Evolutionary conservation across 176 grass and related monocot genomes (phyloP).

Genomic region (Juncus effusus): DNA sequence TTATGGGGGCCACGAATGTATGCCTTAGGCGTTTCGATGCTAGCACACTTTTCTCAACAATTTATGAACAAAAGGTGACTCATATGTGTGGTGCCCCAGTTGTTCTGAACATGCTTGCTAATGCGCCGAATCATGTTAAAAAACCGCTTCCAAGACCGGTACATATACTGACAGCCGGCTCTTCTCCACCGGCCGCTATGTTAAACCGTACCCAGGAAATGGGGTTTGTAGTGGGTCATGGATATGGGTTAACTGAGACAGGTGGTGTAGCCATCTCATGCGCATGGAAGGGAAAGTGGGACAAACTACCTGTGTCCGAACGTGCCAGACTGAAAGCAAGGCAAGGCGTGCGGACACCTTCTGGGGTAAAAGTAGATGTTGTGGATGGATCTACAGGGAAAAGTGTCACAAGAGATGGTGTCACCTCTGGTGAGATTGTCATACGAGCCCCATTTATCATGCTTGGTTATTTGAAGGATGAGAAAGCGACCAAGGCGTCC

Average conservation of each 20-base stretch:
- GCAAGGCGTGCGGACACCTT: constrained; percentile 55
- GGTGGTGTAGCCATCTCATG: constrained; percentile 59
- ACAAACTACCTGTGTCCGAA: constrained; percentile 33
- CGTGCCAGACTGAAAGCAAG: constrained; percentile 57
- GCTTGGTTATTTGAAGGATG: constrained; percentile 71
- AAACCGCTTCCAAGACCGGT: constrained; percentile 44
- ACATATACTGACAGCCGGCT: constrained; percentile 58
- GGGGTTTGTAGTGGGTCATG: constrained; percentile 65
- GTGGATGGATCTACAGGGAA: constrained; percentile 29
- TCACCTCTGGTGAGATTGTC: constrained; percentile 51
- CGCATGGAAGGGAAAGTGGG: constrained; percentile 69
- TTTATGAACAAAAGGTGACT: constrained; percentile 45
- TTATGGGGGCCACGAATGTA: constrained; percentile 55
- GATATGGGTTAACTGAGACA: constrained; percentile 75
- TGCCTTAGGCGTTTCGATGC: constrained; percentile 49
- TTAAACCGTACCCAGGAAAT: constrained; percentile 54
- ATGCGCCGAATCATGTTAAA: constrained; percentile 36
- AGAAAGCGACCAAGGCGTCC: constrained; percentile 28
- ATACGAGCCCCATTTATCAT: constrained; percentile 65
- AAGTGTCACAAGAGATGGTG: constrained; percentile 53
- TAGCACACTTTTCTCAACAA: constrained; percentile 40
- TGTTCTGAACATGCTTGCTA: constrained; percentile 53
- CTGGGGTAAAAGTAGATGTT: constrained; percentile 58
- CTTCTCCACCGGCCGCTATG: constrained; percentile 59
- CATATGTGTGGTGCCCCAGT: constrained; percentile 77